Conservation (phyloP, 768 basidiomycete genomes). For the Suillus tomentosus region DNA sequence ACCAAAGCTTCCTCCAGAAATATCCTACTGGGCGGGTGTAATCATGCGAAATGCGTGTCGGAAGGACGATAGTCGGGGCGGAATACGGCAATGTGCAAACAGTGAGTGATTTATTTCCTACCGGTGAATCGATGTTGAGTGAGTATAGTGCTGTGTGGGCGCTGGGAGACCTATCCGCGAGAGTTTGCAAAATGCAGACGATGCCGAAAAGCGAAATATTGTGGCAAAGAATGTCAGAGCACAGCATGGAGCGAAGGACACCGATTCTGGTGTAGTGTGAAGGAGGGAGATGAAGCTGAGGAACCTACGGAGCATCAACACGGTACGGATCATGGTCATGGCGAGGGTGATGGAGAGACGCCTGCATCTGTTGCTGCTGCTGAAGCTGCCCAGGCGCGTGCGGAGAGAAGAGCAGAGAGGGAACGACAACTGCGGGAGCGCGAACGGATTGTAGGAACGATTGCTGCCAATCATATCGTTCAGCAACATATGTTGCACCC, state of each 20-base stretch:
- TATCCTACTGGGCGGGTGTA: slow-evolving; percentile 99
- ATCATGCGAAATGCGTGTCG: slow-evolving; percentile 99
- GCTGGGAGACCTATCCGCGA: slow-evolving; percentile 89
- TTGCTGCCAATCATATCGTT: slow-evolving; percentile 17
- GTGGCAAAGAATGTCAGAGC: slow-evolving; percentile 96
- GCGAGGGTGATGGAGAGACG: background rate
- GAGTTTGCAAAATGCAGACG: slow-evolving; percentile 97
- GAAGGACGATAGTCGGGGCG: slow-evolving; percentile 91
- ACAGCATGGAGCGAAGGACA: slow-evolving; percentile 97
- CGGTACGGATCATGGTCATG: background rate
- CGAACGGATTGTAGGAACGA: slow-evolving; percentile 18
- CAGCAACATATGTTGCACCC: slow-evolving; percentile 11
- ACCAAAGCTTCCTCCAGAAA: slow-evolving; percentile 79
- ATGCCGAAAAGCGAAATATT: slow-evolving; percentile 98
- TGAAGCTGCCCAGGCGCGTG: slow-evolving; percentile 20
- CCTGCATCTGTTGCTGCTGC: slow-evolving; percentile 11
- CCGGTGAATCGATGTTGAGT: background rate
- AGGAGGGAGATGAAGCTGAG: slow-evolving; percentile 50
- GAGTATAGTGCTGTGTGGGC: slow-evolving; percentile 82
- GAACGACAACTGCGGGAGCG: slow-evolving; percentile 34
- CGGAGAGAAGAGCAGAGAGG: slow-evolving; percentile 41
- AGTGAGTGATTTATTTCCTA: slow-evolving; percentile 51
- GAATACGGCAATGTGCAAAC: slow-evolving; percentile 96
- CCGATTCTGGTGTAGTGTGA: slow-evolving; percentile 88
- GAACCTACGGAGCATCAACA: slow-evolving; percentile 30